These are phyloP conservation scores for grape (Vitis vinifera) DNA, from an alignment of 164 flowering plant species.

Conservation along the genomic window DNA sequence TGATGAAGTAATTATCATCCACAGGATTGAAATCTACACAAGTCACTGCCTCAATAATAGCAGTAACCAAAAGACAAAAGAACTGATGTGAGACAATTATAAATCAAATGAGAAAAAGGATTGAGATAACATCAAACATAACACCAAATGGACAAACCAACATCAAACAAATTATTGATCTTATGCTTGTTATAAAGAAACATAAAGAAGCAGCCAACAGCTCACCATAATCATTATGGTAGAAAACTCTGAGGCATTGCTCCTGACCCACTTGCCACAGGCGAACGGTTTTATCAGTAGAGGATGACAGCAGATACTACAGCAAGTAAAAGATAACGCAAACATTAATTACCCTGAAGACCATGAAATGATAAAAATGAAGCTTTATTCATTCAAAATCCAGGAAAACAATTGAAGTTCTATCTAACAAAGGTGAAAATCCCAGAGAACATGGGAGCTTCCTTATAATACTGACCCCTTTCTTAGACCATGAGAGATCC, in stretches of 20 bases:
- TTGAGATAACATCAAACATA: not conserved
- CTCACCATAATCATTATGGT: slow-evolving; percentile 82
- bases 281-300: slow-evolving; percentile 81
- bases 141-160: not conserved
- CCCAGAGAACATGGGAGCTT: not conserved
- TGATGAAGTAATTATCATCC: slow-evolving; percentile 69
- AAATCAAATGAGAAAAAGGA: not conserved
- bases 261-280: slow-evolving; percentile 60
- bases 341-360: slow-evolving; percentile 1
- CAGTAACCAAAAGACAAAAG: not conserved
- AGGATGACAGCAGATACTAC: slow-evolving; percentile 69
- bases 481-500: slow-evolving; percentile 80
- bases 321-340: slow-evolving; percentile 6
- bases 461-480: slow-evolving; percentile 49
- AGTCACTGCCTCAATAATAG: slow-evolving; percentile 53
- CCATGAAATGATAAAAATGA: too few relatives aligned
- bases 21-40: slow-evolving; percentile 70
- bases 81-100: slow-evolving; percentile 3
- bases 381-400: not conserved
- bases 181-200: not conserved
- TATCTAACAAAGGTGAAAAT: not conserved
- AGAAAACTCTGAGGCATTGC: slow-evolving; percentile 52
- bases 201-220: slow-evolving; percentile 1
- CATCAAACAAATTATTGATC: too few relatives aligned
- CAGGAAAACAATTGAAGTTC: not conserved